Base-by-base conservation (phyloP, 2,329 filamentous ascomycete species). In the Beauveria sp. region DNA sequence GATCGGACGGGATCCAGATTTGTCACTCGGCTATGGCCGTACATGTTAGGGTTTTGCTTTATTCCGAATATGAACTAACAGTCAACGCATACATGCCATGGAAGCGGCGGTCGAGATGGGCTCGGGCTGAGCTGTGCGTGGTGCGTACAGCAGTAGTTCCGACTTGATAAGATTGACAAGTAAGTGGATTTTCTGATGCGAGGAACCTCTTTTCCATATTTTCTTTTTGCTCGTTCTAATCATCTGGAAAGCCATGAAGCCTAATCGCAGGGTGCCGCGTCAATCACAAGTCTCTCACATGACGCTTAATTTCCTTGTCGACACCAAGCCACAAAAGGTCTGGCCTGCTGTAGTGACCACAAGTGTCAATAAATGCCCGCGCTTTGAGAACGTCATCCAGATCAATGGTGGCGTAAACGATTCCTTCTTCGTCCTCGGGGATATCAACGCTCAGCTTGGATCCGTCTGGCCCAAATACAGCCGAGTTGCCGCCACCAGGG, bases 351-450 rank as follows among this genome's bases (percentile, higher is more conserved):
- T 77, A 73, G 62, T 72, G 71, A 0, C 70, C 69, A 0, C 66
- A 69, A 40, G 75, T 73, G 58, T 78, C 75, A 18, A 76, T 71
- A 52, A 77, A 76, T 0, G 71, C 72, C 40, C 74, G 70, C 0
- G 74, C 73, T 30, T 73, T 70, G n/a, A 75, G 71, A 10, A 76
- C 72, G 43, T 73, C 71, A 20, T 74, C 69, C 56, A 85, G 67
- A 43, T 83, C 77, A 52, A 84, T 66, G 62, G 84, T 79, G 0
- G 80, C 80, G 60, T 75, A 78, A 8, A 84, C 60, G 12, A 84
- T 76, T 5, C 77, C 75, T 65, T 85, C 82, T 14, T 55, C 38
- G 52, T 26, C 8, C 38, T 55, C 34, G 16, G 52, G 52, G 2
- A 55, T 18, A 26, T 55, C 52, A 7, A 12, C 6, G 5, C 20